phyloP scores from a whole-genome alignment of 176 grass and related monocot genomes.

The Triticum timopheevii region DNA sequence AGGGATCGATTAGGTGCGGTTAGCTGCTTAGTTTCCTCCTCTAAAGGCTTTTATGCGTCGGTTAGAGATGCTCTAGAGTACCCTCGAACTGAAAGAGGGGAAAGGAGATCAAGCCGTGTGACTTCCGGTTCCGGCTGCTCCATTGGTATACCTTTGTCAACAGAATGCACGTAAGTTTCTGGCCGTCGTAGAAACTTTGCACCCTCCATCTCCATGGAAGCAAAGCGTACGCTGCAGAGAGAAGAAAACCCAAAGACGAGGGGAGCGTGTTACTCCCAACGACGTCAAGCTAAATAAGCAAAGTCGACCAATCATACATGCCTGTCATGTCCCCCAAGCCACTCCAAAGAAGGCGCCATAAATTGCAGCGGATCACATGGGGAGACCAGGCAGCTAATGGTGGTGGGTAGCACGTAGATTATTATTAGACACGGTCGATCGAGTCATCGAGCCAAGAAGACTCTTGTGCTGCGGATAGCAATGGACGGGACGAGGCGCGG shows the following conservation, averaged over 20 bases:
- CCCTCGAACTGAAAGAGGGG: background rate
- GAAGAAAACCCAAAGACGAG: background rate
- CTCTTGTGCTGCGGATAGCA: background rate
- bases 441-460: background rate
- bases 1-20: too few relatives aligned
- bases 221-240: background rate
- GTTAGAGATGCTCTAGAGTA: too few relatives aligned
- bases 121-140: background rate
- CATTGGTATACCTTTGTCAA: slow-evolving; percentile 16
- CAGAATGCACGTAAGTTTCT: background rate
- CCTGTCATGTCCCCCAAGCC: slow-evolving; percentile 36
- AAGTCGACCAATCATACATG: background rate
- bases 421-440: background rate
- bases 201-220: slow-evolving; percentile 6
- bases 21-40: too few relatives aligned
- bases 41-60: too few relatives aligned
- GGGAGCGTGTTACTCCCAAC: slow-evolving; percentile 13
- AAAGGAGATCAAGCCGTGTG: background rate
- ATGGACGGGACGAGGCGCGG: slow-evolving; percentile 30
- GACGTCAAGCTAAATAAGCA: background rate
- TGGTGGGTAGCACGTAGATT: background rate
- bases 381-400: background rate
- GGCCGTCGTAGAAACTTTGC: background rate
- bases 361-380: background rate
- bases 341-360: slow-evolving; percentile 1